Base-by-base conservation (phyloP, 352 stramenopile genomes). In the Pythium coloratum region DNA sequence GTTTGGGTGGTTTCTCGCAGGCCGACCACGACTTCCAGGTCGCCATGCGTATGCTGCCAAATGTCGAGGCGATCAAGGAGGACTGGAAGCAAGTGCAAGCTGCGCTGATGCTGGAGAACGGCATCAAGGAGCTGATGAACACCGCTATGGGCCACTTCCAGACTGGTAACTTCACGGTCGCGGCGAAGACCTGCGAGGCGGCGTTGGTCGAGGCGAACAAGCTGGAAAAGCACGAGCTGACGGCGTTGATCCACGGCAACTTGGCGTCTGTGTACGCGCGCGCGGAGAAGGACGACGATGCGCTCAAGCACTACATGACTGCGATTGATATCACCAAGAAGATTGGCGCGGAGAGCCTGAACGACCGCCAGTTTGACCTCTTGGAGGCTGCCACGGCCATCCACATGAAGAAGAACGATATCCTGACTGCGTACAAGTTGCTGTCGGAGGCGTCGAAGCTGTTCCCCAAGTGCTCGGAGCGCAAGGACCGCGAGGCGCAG, bases 81-180 rank as follows among this genome's bases (percentile, higher is more conserved):
- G 78, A 91, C 62, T 89, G 76, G 66, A 77, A 81, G 57, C 71
- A 86, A 33, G 65, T 90, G 20, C 69, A 87, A 55, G 66, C 53
- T 2, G 76, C 72, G 2, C 50, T 90, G 26, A 65, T 76, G 56
- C 62, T 79, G 30, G 83, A 91, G 63, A 73, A 76, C 24, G 63
- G 65, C 16, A 81, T 89, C 38, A 84, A 89, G 59, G 72, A 86
- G 65, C 70, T 77, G 26, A 60, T 91, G 55, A 77, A 71, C 18
- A 73, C 71, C 20, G 80, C 82, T 8, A 81, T 86, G 59, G 83
- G 79, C 59, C 75, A 89, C 38, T 89, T 91, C 70, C 82, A 89
- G 62, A 58, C 70, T 1, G 67, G 74, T 33, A 88, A 88, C 49
- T 87, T 79, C 58, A 74, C 80, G n/a, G 59, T 76, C 6, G 82